A percentile compares a stretch with the other conserved stretches of the same genome.
Evolutionary conservation across 2,329 filamentous ascomycete genomes (phyloP).

Genomic region (Venturia effusa): DNA sequence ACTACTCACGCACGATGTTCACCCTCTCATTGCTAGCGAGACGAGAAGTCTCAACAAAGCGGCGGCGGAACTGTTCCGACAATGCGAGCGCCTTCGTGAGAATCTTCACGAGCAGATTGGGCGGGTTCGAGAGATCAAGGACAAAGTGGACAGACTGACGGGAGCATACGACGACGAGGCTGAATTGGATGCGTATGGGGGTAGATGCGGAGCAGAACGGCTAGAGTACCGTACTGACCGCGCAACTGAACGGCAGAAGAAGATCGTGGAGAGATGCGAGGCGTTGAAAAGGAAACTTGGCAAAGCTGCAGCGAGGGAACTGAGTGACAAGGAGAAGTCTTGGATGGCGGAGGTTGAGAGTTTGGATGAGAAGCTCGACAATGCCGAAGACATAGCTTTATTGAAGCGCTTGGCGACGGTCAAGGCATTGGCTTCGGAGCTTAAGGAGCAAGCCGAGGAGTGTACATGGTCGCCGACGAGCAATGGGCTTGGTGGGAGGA

Average conservation of each 20-base stretch:
- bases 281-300: slow-evolving; percentile 40
- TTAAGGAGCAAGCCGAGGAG: slow-evolving; percentile 41
- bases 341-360: slow-evolving; percentile 47
- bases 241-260: slow-evolving; percentile 42
- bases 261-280: slow-evolving; percentile 50
- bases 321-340: slow-evolving; percentile 51
- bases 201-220: slow-evolving; percentile 38
- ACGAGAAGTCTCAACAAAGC: slow-evolving; percentile 58
- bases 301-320: slow-evolving; percentile 39
- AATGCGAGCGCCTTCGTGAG: slow-evolving; percentile 55
- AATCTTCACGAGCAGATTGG: slow-evolving; percentile 58
- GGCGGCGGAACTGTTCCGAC: slow-evolving; percentile 61
- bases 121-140: slow-evolving; percentile 54
- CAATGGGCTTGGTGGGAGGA: slow-evolving; percentile 16
- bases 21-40: slow-evolving; percentile 59
- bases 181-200: slow-evolving; percentile 30
- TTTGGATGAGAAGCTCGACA: slow-evolving; percentile 29
- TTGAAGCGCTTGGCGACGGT: slow-evolving; percentile 50
- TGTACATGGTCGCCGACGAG: slow-evolving; percentile 15
- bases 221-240: slow-evolving; percentile 48
- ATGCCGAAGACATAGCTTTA: slow-evolving; percentile 23
- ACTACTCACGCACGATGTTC: slow-evolving; percentile 56
- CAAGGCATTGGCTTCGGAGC: slow-evolving; percentile 41
- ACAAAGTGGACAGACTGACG: slow-evolving; percentile 55
- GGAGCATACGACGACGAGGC: slow-evolving; percentile 45